Evolutionary conservation across 2,329 filamentous ascomycete species (phyloP), one percentile per base, ranked within the genome.

Genomic region (Diaporthe helianthi): DNA sequence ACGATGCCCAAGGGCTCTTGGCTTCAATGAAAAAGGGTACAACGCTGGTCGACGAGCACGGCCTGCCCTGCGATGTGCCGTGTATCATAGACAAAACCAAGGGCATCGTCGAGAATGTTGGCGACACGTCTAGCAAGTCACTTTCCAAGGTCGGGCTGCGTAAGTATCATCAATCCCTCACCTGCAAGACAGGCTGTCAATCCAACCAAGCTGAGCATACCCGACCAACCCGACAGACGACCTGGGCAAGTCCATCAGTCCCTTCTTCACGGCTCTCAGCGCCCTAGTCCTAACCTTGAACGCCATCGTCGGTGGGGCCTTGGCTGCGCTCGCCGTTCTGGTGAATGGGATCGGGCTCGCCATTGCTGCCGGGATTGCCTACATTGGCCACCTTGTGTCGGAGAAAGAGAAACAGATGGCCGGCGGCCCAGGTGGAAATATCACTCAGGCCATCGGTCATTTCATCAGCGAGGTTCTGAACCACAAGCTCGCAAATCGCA

Each of bases 291-390:
- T 67, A 5, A n/a, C 24, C 0, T 9, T 61, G 3, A 67, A 67
- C 19, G 9, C 29, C 53, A 33, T 67, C 44, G 44, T 67, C 17
- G 54, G 65, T 33, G 65, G 65, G 22, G 44, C 54, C 10, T 33
- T 67, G 1, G 44, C 44, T 31, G 29, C 13, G 2, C 3, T 60
- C 22, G 41, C 53, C 17, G 15, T 17, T 17, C 33, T 67, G 7
- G 65, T 67, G 2, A 67, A 67, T 41, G 65, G 65, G 2, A 22
- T 52, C 22, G 49, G 58, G 15, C 24, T 61, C 8, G 46, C 54
- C 41, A 61, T 67, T n/a, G 52, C 65, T 1, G 65, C n/a, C n/a
- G 65, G 26, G 41, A 41, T 67, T 17, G 65, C 65, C 7, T 67
- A 67, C 31, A 46, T 67, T 4, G 65, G 65, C 54, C 52, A 61